Conservation (phyloP, 1,139 yeast genomes). For the Geotrichum candidum region DNA sequence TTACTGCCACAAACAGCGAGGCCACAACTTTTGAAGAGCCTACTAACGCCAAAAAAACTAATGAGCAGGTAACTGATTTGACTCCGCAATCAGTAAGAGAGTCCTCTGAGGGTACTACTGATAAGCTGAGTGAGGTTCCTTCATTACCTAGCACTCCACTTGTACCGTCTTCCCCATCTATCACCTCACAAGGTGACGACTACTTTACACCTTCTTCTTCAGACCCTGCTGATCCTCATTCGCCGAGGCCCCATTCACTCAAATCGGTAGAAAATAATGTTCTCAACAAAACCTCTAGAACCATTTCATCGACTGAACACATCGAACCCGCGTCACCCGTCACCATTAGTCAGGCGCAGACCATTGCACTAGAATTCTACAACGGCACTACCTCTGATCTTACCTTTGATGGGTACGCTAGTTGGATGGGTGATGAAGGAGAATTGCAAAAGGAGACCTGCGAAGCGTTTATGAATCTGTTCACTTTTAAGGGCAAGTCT, state of each 20-base stretch:
- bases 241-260: not conserved
- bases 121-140: not conserved
- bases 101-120: not conserved
- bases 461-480: conserved; percentile 30
- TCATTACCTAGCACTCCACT: conserved; percentile 10
- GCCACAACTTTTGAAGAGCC: not conserved
- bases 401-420: conserved; percentile 29
- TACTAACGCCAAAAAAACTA: not conserved
- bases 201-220: conserved; percentile 10
- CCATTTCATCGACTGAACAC: not conserved
- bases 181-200: conserved; percentile 4
- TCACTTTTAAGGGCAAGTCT: conserved; percentile 28
- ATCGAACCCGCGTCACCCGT: conserved; percentile 5
- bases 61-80: not conserved
- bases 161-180: conserved; percentile 3
- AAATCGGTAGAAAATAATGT: not conserved
- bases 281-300: not conserved
- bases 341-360: conserved; percentile 11
- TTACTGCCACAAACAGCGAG: not conserved
- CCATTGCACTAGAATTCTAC: conserved; percentile 25
- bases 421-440: conserved; percentile 31
- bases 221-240: not conserved
- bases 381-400: conserved; percentile 24
- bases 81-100: not conserved
- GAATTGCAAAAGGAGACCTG: conserved; percentile 22